Percentiles rank a stretch among this genome's conserved stretches.
Conservation (phyloP, 768 basidiomycete genomes). For the Tephrocybe sp. region DNA sequence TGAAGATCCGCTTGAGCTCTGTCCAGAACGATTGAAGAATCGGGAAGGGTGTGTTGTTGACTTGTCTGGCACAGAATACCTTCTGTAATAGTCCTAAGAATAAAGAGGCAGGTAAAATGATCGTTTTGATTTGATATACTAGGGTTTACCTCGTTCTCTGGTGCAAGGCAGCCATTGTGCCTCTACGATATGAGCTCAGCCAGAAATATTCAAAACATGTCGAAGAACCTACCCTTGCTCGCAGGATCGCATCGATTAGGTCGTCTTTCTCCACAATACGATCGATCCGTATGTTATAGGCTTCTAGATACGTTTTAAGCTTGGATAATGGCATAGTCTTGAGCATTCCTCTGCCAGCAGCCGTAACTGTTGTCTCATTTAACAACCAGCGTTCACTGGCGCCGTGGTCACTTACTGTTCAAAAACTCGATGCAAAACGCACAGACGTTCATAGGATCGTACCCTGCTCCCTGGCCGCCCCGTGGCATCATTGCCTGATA, state of each 20-base stretch:
- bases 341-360: slow-evolving; percentile 58
- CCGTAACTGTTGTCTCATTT: slow-evolving; percentile 54
- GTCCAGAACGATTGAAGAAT: slow-evolving; percentile 47
- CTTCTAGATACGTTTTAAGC: slow-evolving; percentile 67
- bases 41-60: slow-evolving; percentile 33
- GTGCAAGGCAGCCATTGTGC: slow-evolving; percentile 60
- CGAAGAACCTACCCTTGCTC: slow-evolving; percentile 48
- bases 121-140: background rate
- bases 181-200: slow-evolving; percentile 34
- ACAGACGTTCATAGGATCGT: slow-evolving; percentile 68
- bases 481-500: slow-evolving; percentile 81
- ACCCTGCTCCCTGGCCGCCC: slow-evolving; percentile 48
- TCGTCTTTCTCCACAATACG: slow-evolving; percentile 79
- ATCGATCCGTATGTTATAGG: slow-evolving; percentile 65
- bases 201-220: background rate
- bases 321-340: slow-evolving; percentile 56
- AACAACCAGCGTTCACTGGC: slow-evolving; percentile 5
- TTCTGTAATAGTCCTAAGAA: slow-evolving; percentile 56
- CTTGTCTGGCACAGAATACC: slow-evolving; percentile 58
- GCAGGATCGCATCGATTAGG: slow-evolving; percentile 64
- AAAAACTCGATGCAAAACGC: slow-evolving; percentile 73
- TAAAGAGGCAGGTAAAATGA: background rate
- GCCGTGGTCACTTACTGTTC: slow-evolving; percentile 44
- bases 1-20: slow-evolving; percentile 23
- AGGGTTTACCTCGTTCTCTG: slow-evolving; percentile 53